Conservation (phyloP, 352 stramenopile species). For the Pythium rhizo-oryzae region DNA sequence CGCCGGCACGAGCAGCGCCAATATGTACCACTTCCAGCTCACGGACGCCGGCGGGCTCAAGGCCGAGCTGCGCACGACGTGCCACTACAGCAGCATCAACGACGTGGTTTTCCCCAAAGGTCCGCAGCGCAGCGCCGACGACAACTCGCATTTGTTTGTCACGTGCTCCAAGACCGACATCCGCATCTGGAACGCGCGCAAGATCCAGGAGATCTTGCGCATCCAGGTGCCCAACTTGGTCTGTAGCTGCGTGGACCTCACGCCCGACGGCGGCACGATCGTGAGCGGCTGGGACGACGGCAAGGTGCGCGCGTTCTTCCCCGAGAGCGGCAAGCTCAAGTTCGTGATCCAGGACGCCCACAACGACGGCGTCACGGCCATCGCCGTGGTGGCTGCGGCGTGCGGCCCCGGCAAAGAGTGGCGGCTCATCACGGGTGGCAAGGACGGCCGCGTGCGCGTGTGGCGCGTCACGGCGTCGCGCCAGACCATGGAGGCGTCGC, state of each 20-base stretch:
- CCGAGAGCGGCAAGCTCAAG: constrained; percentile 95
- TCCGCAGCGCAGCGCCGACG: constrained; percentile 44
- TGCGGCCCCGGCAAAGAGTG: constrained; percentile 57
- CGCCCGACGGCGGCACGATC: constrained; percentile 86
- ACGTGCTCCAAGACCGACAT: constrained; percentile 96
- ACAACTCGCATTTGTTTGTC: constrained; percentile 94
- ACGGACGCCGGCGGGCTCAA: constrained; percentile 33
- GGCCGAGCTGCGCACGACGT: constrained; percentile 86
- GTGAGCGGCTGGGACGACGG: constrained; percentile 96
- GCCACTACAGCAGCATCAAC: constrained; percentile 92
- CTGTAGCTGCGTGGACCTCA: constrained; percentile 95
- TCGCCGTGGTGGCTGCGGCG: constrained; percentile 86
- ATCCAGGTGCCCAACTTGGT: constrained; percentile 98
- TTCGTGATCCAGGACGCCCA: constrained; percentile 98
- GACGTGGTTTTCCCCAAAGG: constrained; percentile 93
- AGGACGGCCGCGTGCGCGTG: constrained; percentile 93
- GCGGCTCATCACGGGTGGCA: constrained; percentile 93
- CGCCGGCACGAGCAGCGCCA: constrained; percentile 93
- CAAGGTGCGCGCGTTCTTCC: constrained; percentile 97
- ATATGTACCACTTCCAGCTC: constrained; percentile 93
- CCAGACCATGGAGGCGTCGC: constrained; percentile 95
- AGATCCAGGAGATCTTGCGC: constrained; percentile 94
- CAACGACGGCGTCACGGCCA: constrained; percentile 93
- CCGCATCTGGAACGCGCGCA: constrained; percentile 94
- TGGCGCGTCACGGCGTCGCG: constrained; percentile 93